These are phyloP conservation scores for Mrakia hoshinonis DNA, from an alignment of 768 basidiomycete species.

Conservation along the genomic window DNA sequence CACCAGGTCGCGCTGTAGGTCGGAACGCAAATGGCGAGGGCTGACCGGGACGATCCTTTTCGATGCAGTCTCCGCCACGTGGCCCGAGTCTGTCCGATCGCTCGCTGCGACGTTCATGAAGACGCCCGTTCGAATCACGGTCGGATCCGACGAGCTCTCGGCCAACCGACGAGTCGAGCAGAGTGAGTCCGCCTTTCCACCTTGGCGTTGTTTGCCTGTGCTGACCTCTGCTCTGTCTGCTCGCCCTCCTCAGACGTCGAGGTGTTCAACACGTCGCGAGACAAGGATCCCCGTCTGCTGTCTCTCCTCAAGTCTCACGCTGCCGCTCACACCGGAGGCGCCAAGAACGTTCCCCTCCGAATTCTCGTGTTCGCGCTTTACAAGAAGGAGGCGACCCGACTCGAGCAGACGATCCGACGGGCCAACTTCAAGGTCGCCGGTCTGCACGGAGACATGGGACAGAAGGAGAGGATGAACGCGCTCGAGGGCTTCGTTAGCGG, in stretches of 20 bases:
- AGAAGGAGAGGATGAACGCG: conserved; percentile 71
- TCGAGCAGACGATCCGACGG: conserved; percentile 65
- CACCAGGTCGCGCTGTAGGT: not conserved
- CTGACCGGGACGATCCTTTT: not conserved
- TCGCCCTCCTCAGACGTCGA: conserved; percentile 51
- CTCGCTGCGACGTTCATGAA: conserved; percentile 80
- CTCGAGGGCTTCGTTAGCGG: conserved; percentile 81
- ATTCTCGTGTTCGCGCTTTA: conserved; percentile 90
- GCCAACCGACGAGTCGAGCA: conserved; percentile 94
- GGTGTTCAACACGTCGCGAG: conserved; percentile 73
- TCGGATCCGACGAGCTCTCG: conserved; percentile 87
- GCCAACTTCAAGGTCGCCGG: conserved; percentile 71
- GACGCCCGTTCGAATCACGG: conserved; percentile 78
- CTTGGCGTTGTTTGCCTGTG: not conserved
- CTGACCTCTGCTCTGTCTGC: not conserved
- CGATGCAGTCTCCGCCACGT: conserved; percentile 80
- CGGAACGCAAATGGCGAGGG: not conserved
- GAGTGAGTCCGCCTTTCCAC: conserved; percentile 35
- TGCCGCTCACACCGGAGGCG: conserved; percentile 41
- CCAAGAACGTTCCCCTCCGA: conserved; percentile 43
- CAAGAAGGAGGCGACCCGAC: conserved; percentile 92
- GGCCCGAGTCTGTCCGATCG: conserved; percentile 87
- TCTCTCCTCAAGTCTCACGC: conserved; percentile 42
- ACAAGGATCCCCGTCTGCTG: conserved; percentile 55
- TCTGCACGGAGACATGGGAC: conserved; percentile 84